phyloP scores from a whole-genome alignment of 75 land plant species.

The Pinus albicaulis region DNA sequence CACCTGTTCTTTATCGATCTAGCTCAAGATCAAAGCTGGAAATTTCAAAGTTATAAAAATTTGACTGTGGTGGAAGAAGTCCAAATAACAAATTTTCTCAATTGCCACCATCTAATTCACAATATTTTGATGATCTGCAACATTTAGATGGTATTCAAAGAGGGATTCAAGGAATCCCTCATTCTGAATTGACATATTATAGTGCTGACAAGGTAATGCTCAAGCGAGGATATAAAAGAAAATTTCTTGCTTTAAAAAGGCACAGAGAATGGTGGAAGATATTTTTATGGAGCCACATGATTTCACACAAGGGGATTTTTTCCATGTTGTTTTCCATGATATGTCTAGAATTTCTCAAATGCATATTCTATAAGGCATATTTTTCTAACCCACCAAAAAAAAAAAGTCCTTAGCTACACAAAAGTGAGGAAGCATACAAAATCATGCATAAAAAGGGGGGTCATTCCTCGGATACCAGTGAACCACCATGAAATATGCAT shows the following conservation, averaged over 20 bases:
- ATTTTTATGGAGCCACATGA: too few relatives aligned
- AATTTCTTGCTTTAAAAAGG: slow-evolving; percentile 60
- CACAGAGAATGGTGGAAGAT: slow-evolving; percentile 69
- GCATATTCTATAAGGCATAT: background rate
- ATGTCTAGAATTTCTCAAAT: background rate
- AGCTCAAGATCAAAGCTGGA: too few relatives aligned
- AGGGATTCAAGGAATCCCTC: slow-evolving; percentile 29
- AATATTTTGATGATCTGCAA: too few relatives aligned
- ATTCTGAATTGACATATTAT: slow-evolving; percentile 23
- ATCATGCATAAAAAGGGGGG: slow-evolving; percentile 40
- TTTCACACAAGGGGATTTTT: too few relatives aligned
- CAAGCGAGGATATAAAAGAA: slow-evolving; percentile 55
- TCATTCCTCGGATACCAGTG: slow-evolving; percentile 55
- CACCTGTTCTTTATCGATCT: too few relatives aligned
- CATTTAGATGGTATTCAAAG: slow-evolving; percentile 7
- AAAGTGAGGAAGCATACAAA: background rate
- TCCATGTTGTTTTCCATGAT: background rate
- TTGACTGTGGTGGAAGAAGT: too few relatives aligned
- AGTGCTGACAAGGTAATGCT: slow-evolving; percentile 67
- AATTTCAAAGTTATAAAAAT: too few relatives aligned
- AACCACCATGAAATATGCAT: slow-evolving; percentile 11
- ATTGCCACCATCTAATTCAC: too few relatives aligned
- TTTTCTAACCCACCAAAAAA: background rate
- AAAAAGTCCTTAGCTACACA: background rate
- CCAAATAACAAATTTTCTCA: too few relatives aligned